Percentiles rank a stretch among this genome's conserved stretches.
Evolutionary conservation across 805 yeast genomes (phyloP).

Genomic region (Hanseniaspora singularis): DNA sequence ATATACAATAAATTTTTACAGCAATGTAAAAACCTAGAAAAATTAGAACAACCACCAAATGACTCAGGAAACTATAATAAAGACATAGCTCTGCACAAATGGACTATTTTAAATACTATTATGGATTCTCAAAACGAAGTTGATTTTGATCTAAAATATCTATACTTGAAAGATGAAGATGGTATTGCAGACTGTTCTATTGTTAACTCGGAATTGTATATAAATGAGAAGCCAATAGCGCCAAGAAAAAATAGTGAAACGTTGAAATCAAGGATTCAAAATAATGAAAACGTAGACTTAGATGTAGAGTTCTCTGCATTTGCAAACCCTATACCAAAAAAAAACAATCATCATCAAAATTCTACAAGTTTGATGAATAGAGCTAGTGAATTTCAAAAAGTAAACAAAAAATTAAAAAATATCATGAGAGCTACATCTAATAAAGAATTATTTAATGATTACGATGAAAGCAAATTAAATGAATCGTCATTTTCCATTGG

Average conservation of each 20-base stretch:
- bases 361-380: neutral
- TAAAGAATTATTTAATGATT: constrained; percentile 1
- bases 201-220: neutral
- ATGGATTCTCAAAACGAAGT: constrained; percentile 7
- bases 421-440: constrained; percentile 2
- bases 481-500: constrained; percentile 5
- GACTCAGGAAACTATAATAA: neutral
- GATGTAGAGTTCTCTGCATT: neutral
- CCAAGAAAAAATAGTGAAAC: neutral
- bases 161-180: neutral
- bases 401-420: constrained; percentile 5
- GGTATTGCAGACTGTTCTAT: constrained; percentile 8
- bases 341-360: neutral
- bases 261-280: neutral
- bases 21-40: neutral
- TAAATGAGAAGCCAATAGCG: neutral
- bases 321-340: neutral
- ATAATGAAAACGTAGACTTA: neutral
- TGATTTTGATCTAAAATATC: constrained; percentile 10
- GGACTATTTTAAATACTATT: constrained; percentile 12
- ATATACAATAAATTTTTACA: constrained; percentile 21
- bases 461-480: neutral
- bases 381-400: constrained; percentile 4
- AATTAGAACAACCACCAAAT: neutral
- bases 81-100: neutral